Evolutionary conservation across 805 yeast species (phyloP).

Genomic region (Candida qinlingensis): DNA sequence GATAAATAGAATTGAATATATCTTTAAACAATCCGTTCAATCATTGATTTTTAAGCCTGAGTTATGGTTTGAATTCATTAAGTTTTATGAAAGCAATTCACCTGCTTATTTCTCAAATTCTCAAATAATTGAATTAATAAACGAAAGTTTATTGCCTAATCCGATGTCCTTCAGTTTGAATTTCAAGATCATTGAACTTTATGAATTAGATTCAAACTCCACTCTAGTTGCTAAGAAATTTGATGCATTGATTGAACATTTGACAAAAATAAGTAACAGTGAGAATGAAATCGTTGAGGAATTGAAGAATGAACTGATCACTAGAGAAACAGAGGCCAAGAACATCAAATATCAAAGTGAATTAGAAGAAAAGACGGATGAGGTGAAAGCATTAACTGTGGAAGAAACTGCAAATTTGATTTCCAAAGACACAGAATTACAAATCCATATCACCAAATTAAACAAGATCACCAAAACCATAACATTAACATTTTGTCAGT

Average conservation of each 20-base stretch:
- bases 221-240: constrained; percentile 47
- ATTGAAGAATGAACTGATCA: constrained; percentile 16
- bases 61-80: constrained; percentile 64
- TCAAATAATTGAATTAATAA: constrained; percentile 38
- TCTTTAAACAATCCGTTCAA: constrained; percentile 65
- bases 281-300: constrained; percentile 16
- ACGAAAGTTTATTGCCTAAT: constrained; percentile 54
- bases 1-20: constrained; percentile 57
- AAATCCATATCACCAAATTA: constrained; percentile 11
- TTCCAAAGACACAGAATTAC: constrained; percentile 14
- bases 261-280: constrained; percentile 34
- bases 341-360: constrained; percentile 3
- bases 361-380: constrained; percentile 7
- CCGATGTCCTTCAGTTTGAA: constrained; percentile 66
- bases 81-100: constrained; percentile 26
- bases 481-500: constrained; percentile 62
- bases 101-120: constrained; percentile 11
- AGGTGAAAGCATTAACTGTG: constrained; percentile 15
- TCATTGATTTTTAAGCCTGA: constrained; percentile 62
- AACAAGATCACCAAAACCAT: constrained; percentile 34
- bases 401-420: constrained; percentile 12
- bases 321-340: constrained; percentile 1
- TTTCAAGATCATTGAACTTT: constrained; percentile 61
- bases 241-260: constrained; percentile 42
- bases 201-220: constrained; percentile 52